Conservation (phyloP, 768 basidiomycete genomes). For the Macrolepiota albuminosa region DNA sequence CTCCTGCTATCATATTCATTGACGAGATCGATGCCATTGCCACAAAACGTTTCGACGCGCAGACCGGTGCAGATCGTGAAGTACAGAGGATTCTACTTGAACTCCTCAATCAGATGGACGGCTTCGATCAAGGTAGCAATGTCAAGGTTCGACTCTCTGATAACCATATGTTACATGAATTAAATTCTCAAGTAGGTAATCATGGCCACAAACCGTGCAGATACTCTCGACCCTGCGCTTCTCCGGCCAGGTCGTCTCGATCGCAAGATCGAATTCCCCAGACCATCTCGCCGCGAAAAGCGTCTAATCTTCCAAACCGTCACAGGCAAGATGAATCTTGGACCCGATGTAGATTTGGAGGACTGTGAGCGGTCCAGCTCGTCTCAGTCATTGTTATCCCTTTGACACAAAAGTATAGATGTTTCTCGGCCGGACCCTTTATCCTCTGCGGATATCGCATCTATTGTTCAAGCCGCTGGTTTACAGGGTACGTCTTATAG, state of each 20-base stretch:
- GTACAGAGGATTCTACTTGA: conserved; percentile 98
- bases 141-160: conserved; percentile 75
- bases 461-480: conserved; percentile 95
- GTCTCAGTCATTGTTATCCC: neutral
- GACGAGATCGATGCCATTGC: conserved; percentile 99
- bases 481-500: conserved; percentile 67
- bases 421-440: conserved; percentile 95
- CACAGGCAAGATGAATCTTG: conserved; percentile 95
- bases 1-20: conserved; percentile 98
- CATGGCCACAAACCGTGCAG: conserved; percentile 99
- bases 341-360: conserved; percentile 96
- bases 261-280: conserved; percentile 97
- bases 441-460: conserved; percentile 92
- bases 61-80: conserved; percentile 98
- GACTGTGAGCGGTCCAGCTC: conserved; percentile 67
- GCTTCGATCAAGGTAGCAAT: conserved; percentile 97
- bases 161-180: neutral
- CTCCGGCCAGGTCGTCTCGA: conserved; percentile 97
- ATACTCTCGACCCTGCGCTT: conserved; percentile 95
- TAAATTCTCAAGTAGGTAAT: conserved; percentile 65
- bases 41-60: conserved; percentile 98
- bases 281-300: conserved; percentile 90
- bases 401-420: conserved; percentile 43
- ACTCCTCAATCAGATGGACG: conserved; percentile 98
- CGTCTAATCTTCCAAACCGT: conserved; percentile 98